A percentile compares a stretch with the other conserved stretches of the same genome.
These are phyloP conservation scores for Tolypocladium paradoxum DNA, from an alignment of 2,329 filamentous ascomycete species.

Conservation along the genomic window DNA sequence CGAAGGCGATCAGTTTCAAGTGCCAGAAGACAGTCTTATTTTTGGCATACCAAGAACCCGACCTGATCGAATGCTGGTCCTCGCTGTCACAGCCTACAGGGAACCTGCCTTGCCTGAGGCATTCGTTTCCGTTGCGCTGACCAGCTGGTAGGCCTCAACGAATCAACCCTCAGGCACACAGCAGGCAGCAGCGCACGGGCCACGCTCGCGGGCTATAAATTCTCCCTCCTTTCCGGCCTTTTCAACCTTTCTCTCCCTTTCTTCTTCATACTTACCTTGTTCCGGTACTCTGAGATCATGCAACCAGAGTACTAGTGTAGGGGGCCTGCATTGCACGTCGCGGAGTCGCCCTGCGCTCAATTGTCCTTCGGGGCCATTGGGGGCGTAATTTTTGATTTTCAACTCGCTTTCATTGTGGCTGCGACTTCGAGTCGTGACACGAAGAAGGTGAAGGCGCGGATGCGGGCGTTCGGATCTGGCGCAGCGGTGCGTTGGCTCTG, in stretches of 20 bases:
- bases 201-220: slow-evolving; percentile 11
- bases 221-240: slow-evolving; percentile 1
- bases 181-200: slow-evolving; percentile 10
- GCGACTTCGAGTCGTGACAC: slow-evolving; percentile 24
- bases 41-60: neutral
- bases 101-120: too few species aligned
- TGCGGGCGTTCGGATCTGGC: neutral
- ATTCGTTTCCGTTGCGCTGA: too few species aligned
- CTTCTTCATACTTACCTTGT: slow-evolving; percentile 43
- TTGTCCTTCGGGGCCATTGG: slow-evolving; percentile 42
- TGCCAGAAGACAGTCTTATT: neutral
- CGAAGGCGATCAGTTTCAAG: neutral
- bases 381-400: slow-evolving; percentile 38
- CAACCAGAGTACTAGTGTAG: slow-evolving; percentile 28
- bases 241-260: slow-evolving; percentile 16
- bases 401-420: slow-evolving; percentile 32
- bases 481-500: neutral
- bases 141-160: too few species aligned
- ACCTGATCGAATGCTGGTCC: neutral
- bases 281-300: slow-evolving; percentile 31
- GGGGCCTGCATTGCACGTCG: slow-evolving; percentile 44
- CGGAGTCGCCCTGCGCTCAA: slow-evolving; percentile 35
- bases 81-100: too few species aligned
- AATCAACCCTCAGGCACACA: slow-evolving; percentile 7
- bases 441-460: slow-evolving; percentile 25